Evolutionary conservation across 257 asterid species (phyloP), one percentile per base, ranked within the genome.

Genomic region (Mentha longifolia): DNA sequence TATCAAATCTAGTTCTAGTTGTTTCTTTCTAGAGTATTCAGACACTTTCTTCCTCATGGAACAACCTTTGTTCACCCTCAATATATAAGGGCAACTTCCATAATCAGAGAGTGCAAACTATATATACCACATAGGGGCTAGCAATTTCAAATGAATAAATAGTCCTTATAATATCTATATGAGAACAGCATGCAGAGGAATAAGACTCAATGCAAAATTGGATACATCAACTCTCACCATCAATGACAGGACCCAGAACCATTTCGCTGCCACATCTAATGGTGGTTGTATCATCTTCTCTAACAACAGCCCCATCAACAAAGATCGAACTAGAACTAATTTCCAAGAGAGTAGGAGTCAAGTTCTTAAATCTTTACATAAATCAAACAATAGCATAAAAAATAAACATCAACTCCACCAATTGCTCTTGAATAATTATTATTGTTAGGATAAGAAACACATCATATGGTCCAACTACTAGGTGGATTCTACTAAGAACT

Each of bases 211-310:
- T 41, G 68, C 35, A n/a, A 77, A 55, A 66, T 52, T 65, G 69
- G 67, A 10, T 15, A 41, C 25, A 61, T 46, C 12, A 70, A 58
- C 63, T 49, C 78, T 85, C 75, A 84, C 95, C 96, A 70, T 89
- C 83, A 62, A 80, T 76, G 59, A 76, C 81, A 17, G 88, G 82
- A 52, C 97, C 90, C 39, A 86, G 88, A 65, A 84, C 78, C 55
- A 91, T 91, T 82, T 94, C 97, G 72, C 95, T 86, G 77, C 97
- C 99, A 77, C 97, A 89, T 73, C 80, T 77, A 60, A 94, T 82
- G 71, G 78, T 68, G 61, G 81, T 65, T 35, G 85, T 79, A 58
- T 91, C 87, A 71, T 81, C 93, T 71, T 74, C 85, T 65, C 62
- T 88, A 72, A 94, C 85, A 79, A 80, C 77, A 42, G 82, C 52